These are phyloP conservation scores for Aspergillus pseudoterreus DNA, from an alignment of 2,329 filamentous ascomycete species.

Conservation along the genomic window DNA sequence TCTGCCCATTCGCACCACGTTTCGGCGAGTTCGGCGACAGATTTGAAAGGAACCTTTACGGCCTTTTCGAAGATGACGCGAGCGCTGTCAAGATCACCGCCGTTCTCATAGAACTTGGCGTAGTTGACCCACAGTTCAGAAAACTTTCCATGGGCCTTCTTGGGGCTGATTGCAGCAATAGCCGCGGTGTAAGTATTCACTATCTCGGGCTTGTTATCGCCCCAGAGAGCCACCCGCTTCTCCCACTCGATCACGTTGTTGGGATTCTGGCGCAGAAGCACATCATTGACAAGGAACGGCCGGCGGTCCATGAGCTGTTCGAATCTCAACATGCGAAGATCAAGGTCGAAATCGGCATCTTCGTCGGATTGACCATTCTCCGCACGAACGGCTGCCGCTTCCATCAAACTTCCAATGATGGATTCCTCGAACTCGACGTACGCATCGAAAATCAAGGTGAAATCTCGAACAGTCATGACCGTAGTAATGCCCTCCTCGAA, in stretches of 20 bases:
- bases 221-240: constrained; percentile 93
- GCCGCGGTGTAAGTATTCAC: constrained; percentile 94
- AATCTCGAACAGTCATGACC: constrained; percentile 97
- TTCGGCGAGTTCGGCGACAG: constrained; percentile 92
- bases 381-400: constrained; percentile 74
- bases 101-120: constrained; percentile 92
- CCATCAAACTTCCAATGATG: constrained; percentile 86
- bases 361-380: constrained; percentile 74
- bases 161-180: constrained; percentile 87
- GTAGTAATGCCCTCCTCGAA: constrained; percentile 97
- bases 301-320: constrained; percentile 97
- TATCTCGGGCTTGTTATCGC: constrained; percentile 84
- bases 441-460: constrained; percentile 92
- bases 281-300: constrained; percentile 94
- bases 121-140: constrained; percentile 96
- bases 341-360: constrained; percentile 86
- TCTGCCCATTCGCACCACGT: constrained; percentile 99
- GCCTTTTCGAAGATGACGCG: constrained; percentile 96
- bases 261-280: constrained; percentile 89
- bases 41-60: constrained; percentile 96
- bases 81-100: constrained; percentile 77
- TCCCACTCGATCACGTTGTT: constrained; percentile 97
- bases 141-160: constrained; percentile 89
- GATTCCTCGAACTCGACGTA: constrained; percentile 98
- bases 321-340: constrained; percentile 96